Evolutionary conservation across 2,329 filamentous ascomycete genomes (phyloP), one percentile per base, ranked within the genome.

Genomic region (Gaeumannomyces sp.): DNA sequence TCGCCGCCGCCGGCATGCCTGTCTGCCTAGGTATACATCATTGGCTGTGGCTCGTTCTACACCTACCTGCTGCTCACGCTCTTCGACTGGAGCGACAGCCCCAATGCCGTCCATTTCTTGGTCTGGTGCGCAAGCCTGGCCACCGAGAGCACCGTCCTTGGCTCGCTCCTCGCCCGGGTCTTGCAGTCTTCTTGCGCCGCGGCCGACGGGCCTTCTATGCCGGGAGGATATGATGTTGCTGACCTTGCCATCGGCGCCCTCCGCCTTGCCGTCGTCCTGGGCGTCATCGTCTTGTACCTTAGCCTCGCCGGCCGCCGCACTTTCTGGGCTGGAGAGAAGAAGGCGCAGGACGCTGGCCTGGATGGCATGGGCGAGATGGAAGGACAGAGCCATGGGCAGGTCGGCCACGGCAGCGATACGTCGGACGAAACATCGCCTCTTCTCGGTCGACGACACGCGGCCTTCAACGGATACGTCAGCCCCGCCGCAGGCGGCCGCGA

Each of bases 11-110:
- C 25, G 57, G 56, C 56, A 10, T 27, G n/a, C 57, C 57, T 28
- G 31, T 25, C 33, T 38, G 19, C 10, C 29, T 38, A 97, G 93
- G 89, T 96, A 73, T 96, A 96, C 76, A 81, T 96, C 68, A 85
- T 92, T 65, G 92, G 89, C 64, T 89, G 91, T 59, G 90, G 93
- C 69, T 97, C 96, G 80, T 87, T 95, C 68, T 95, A 96, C 79
- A 84, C 91, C 62, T 88, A 97, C 70, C 85, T 97, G 69, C 83
- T 96, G 69, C 89, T 97, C 72, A 93, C 93, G 35, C 84, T 98
- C 65, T 83, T 96, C 71, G 93, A 97, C 75, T 90, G 90, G 73
- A 87, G 86, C 67, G 88, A 92, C 45, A 59, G 65, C 28, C 95
- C 95, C 0, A 93, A 89, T 62, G 80, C 88, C 60, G 88, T 91